Percentiles rank a stretch among this genome's conserved stretches.
phyloP scores from a whole-genome alignment of 176 grass and related monocot species.

The Areca catechu region DNA sequence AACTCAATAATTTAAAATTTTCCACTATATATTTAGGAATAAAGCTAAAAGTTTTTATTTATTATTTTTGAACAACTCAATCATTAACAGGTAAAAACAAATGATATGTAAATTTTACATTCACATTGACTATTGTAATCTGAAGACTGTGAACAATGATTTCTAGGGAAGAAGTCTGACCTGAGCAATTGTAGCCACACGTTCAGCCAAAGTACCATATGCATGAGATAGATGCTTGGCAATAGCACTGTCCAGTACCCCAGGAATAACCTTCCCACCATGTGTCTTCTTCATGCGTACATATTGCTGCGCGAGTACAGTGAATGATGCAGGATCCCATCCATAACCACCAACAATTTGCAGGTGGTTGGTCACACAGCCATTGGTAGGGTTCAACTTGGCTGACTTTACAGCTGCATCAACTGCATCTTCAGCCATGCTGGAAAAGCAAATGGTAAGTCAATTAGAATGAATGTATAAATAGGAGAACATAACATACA shows the following conservation, averaged over 20 bases:
- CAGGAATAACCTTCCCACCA: slow-evolving; percentile 85
- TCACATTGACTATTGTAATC: too few species aligned
- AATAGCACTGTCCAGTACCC: slow-evolving; percentile 71
- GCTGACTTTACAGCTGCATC: slow-evolving; percentile 71
- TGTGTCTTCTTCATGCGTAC: slow-evolving; percentile 71
- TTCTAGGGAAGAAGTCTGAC: slow-evolving; percentile 19
- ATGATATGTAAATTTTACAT: too few species aligned
- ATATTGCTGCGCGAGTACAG: slow-evolving; percentile 72
- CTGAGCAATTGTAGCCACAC: slow-evolving; percentile 82
- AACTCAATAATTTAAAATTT: too few species aligned
- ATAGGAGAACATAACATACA: background rate
- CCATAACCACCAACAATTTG: slow-evolving; percentile 75
- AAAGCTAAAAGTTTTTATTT: too few species aligned
- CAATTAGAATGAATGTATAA: slow-evolving; percentile 21
- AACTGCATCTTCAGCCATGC: slow-evolving; percentile 96
- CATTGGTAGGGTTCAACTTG: slow-evolving; percentile 68
- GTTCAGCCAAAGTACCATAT: slow-evolving; percentile 78
- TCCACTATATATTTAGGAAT: too few species aligned
- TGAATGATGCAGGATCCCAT: slow-evolving; percentile 80
- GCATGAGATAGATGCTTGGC: slow-evolving; percentile 85
- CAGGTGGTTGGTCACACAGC: slow-evolving; percentile 74
- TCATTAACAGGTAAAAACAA: too few species aligned
- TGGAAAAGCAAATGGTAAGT: slow-evolving; percentile 17
- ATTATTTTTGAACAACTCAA: too few species aligned
- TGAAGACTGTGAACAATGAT: too few species aligned